Conservation (phyloP, 2,329 filamentous ascomycete genomes). For the Penicillium sp. region DNA sequence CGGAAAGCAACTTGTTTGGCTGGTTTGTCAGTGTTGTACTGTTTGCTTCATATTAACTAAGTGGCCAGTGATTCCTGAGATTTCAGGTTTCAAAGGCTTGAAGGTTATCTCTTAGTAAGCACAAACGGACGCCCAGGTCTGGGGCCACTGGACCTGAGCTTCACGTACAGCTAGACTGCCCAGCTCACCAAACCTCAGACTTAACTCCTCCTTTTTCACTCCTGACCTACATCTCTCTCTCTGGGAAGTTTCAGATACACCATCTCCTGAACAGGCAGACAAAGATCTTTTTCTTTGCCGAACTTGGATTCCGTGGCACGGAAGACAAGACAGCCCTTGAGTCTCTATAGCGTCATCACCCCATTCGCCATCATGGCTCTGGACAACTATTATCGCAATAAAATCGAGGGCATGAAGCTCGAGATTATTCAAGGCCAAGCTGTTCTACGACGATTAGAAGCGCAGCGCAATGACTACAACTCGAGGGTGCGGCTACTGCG, state of each 20-base stretch:
- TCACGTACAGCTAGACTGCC: constrained; percentile 7
- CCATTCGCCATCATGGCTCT: constrained; percentile 76
- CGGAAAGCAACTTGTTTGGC: constrained; percentile 7
- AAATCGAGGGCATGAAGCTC: constrained; percentile 99
- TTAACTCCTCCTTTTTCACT: constrained; percentile 1
- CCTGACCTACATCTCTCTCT: neutral
- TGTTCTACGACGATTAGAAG: constrained; percentile 88
- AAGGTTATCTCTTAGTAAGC: constrained; percentile 16
- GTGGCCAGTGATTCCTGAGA: neutral
- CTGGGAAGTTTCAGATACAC: neutral
- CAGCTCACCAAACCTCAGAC: constrained; percentile 5
- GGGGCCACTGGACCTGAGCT: constrained; percentile 9
- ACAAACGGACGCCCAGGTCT: constrained; percentile 6
- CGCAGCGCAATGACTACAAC: constrained; percentile 99
- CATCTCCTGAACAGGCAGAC: neutral
- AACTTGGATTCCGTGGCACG: neutral
- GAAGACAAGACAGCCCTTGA: constrained; percentile 10
- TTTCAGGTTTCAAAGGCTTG: neutral
- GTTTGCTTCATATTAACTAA: neutral
- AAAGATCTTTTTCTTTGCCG: neutral
- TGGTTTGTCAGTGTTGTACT: neutral
- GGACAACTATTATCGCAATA: constrained; percentile 99
- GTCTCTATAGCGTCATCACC: constrained; percentile 27
- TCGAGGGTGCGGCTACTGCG: constrained; percentile 90
- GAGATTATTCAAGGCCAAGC: constrained; percentile 99